These are phyloP conservation scores for Aquanectria penicillioides DNA, from an alignment of 2,329 filamentous ascomycete genomes.

Conservation along the genomic window DNA sequence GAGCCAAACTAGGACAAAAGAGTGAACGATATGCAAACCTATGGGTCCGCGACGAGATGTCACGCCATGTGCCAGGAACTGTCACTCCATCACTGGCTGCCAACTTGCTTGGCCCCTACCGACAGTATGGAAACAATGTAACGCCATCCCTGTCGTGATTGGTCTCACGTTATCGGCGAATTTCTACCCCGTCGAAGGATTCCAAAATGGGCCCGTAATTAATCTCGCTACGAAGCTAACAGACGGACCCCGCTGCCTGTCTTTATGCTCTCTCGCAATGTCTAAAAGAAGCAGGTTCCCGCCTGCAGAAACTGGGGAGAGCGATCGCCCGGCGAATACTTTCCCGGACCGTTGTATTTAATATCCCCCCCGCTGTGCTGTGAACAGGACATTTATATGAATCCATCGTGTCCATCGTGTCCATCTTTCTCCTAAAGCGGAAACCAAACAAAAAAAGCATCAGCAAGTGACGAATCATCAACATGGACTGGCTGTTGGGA, in stretches of 20 bases:
- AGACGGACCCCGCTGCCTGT: not conserved
- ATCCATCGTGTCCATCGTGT: too few species aligned
- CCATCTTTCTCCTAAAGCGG: too few species aligned
- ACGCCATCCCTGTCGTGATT: not conserved
- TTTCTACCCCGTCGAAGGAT: not conserved
- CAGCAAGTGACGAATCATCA: not conserved
- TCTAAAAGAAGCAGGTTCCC: not conserved
- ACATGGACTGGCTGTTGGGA: constrained; percentile 12
- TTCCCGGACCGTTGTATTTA: too few species aligned
- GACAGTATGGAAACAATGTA: too few species aligned
- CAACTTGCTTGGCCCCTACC: not conserved
- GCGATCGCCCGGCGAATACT: too few species aligned
- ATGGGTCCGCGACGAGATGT: not conserved
- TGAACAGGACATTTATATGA: not conserved
- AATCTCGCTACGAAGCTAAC: not conserved
- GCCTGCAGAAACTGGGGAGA: not conserved
- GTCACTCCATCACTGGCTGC: not conserved
- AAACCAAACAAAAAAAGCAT: not conserved
- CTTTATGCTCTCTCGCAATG: too few species aligned
- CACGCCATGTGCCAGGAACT: not conserved
- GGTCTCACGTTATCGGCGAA: not conserved
- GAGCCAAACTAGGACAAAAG: not conserved
- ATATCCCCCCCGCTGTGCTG: not conserved
- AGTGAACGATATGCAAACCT: not conserved
- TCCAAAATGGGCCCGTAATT: not conserved